Conservation (phyloP, 495 filamentous ascomycete genomes). For the Penicillium taxi region DNA sequence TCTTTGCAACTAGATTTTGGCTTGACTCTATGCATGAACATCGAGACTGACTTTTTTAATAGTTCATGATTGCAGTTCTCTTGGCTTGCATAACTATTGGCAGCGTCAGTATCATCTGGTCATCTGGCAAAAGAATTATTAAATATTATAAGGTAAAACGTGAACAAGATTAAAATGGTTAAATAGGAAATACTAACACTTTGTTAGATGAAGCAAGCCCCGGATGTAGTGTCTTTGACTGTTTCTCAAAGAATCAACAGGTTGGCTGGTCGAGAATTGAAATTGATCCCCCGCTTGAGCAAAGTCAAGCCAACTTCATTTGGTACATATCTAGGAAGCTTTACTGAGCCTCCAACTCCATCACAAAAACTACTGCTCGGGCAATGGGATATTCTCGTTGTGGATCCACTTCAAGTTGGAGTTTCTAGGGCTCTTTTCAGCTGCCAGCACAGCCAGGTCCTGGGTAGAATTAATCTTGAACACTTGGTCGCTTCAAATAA, state of each 20-base stretch:
- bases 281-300: constrained; percentile 9
- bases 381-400: constrained; percentile 42
- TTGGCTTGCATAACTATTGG: constrained; percentile 27
- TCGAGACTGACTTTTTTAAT: constrained; percentile 11
- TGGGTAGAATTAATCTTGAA: constrained; percentile 39
- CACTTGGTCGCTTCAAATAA: constrained; percentile 20
- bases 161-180: no score
- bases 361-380: constrained; percentile 28
- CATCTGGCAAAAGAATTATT: constrained; percentile 10
- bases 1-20: constrained; percentile 2
- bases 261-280: constrained; percentile 20
- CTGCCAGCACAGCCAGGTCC: constrained; percentile 17
- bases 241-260: constrained; percentile 21
- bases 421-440: constrained; percentile 29
- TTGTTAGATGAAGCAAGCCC: constrained; percentile 18
- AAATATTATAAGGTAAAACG: constrained; percentile 29
- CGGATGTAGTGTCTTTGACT: constrained; percentile 24
- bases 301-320: constrained; percentile 36
- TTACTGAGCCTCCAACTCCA: constrained; percentile 26
- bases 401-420: constrained; percentile 38
- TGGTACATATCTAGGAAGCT: constrained; percentile 42
- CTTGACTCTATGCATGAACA: no score
- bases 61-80: constrained; percentile 36
- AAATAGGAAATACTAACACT: constrained; percentile 2
- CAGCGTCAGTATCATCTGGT: constrained; percentile 26